These are phyloP conservation scores for Leccinum subrobustum DNA, from an alignment of 1,284 basidiomycete species.

Conservation along the genomic window DNA sequence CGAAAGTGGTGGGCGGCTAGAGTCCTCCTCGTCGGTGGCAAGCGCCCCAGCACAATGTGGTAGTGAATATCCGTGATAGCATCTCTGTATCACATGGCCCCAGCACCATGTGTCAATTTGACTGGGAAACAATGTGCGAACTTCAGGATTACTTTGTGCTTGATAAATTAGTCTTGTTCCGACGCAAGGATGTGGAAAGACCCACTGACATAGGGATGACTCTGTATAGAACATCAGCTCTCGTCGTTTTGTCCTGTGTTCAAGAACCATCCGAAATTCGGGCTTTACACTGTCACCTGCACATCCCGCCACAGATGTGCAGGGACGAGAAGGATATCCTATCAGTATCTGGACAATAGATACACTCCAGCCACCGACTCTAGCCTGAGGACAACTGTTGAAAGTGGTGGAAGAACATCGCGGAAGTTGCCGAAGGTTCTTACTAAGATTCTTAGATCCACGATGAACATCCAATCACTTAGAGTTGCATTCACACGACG, in stretches of 20 bases:
- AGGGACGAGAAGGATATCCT: neutral
- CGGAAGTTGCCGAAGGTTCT: neutral
- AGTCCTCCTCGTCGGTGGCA: neutral
- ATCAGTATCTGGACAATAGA: neutral
- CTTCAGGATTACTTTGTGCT: neutral
- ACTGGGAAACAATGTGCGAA: neutral
- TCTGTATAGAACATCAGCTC: neutral
- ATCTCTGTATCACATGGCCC: neutral
- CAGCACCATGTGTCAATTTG: neutral
- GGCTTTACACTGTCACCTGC: neutral
- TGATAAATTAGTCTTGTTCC: neutral
- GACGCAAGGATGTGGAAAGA: neutral
- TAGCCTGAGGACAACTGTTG: too few species aligned
- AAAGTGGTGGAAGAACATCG: neutral
- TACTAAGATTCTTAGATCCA: too few species aligned
- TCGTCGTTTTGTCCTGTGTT: neutral
- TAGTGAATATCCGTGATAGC: neutral
- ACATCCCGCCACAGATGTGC: neutral
- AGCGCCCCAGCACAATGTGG: neutral
- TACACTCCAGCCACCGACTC: too few species aligned
- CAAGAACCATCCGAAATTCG: neutral
- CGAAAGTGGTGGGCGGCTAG: neutral
- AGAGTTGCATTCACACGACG: neutral
- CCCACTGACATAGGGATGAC: neutral
- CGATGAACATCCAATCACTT: too few species aligned